phyloP scores from a whole-genome alignment of 208 protist genomes.

The Leishmania gerbilli region DNA sequence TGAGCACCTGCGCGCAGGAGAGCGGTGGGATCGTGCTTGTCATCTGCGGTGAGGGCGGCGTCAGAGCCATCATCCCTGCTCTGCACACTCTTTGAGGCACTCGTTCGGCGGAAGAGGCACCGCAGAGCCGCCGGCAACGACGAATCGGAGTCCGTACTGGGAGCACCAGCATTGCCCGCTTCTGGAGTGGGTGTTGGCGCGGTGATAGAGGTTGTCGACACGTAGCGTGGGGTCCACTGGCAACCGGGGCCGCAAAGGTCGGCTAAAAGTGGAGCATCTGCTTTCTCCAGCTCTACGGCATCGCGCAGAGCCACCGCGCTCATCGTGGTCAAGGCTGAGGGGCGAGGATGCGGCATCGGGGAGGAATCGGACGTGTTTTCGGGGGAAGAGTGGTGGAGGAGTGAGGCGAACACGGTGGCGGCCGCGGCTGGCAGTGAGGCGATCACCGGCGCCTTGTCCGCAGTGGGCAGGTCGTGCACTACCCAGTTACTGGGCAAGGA shows the following conservation, averaged over 20 bases:
- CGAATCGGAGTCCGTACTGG: background rate
- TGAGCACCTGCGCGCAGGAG: background rate
- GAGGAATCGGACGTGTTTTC: background rate
- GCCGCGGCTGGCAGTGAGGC: background rate
- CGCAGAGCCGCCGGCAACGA: background rate
- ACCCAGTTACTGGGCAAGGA: constrained; percentile 23
- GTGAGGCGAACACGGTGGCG: background rate
- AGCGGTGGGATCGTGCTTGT: background rate
- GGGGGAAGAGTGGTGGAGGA: background rate
- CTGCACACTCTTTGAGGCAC: background rate
- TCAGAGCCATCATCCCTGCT: background rate
- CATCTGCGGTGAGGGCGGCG: background rate
- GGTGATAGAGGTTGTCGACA: background rate
- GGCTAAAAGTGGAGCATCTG: background rate
- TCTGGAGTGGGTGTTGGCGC: background rate
- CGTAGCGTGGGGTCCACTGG: background rate
- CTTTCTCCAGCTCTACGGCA: background rate
- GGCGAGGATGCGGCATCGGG: background rate
- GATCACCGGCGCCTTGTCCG: background rate
- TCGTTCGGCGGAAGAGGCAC: background rate
- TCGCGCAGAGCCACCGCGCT: background rate
- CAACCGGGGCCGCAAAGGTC: background rate
- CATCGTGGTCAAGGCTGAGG: background rate
- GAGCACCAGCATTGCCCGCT: background rate
- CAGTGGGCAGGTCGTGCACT: background rate